Evolutionary conservation across 345 rosid genomes (phyloP), one percentile per base, ranked within the genome.

Genomic region (Bretschneidera sinensis): DNA sequence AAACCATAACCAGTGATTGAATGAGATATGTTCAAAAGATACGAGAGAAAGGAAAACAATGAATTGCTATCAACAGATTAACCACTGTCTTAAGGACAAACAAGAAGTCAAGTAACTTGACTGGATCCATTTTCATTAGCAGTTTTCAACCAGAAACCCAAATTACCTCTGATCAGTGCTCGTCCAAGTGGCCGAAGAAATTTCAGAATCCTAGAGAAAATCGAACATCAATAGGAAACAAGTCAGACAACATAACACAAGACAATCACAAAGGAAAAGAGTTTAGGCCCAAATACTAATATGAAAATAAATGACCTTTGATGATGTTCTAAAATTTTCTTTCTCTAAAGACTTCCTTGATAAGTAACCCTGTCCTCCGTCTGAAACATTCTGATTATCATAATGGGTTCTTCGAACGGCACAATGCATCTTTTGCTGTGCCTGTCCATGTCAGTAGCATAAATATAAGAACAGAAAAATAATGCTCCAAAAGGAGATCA

Each of bases 351-450:
- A 57, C 57, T 66, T 74, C 33, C 55, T 66, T 21, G 65, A 65
- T 21, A 49, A 35, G 59, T 56, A 59, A 71, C 43, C 54, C 48
- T 69, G 54, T 49, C 64, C 69, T 33, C 60, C 25, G 5, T 62
- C 62, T 31, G 54, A 39, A 21, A 60, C 51, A 31, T 25, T 65
- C 49, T 64, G 66, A 56, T 63, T 52, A 43, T 52, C 35, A 43
- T 52, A 48, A 52, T 25, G 59, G 61, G 67, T 69, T 66, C 56
- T 64, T 51, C 21, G 64, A 72, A 70, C 61, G 33, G 66, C 58
- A 64, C 70, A 63, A 50, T 59, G 70, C 74, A 73, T 73, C 68
- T 67, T 75, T 73, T 50, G 64, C 59, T 64, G 67, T 68, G 59
- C 74, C 77, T 71, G 50, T 43, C 56, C 57, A 59, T 21, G 19